phyloP scores from a whole-genome alignment of 1,284 basidiomycete genomes.

The Apiotrichum laibachii region DNA sequence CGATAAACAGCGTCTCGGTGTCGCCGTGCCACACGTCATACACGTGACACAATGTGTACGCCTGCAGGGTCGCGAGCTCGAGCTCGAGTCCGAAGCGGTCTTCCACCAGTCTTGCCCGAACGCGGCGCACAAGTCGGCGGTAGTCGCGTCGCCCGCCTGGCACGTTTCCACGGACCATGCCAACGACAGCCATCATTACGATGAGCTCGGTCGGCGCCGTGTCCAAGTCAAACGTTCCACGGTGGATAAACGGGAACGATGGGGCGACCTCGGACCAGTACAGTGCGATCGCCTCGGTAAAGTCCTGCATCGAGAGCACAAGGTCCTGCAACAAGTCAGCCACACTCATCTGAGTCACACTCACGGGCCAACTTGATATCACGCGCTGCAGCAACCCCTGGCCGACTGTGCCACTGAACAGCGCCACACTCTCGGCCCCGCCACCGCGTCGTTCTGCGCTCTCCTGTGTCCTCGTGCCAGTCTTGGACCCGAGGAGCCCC shows the following conservation, averaged over 20 bases:
- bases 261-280: slow-evolving; percentile 41
- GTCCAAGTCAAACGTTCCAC: slow-evolving; percentile 36
- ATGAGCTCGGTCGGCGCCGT: slow-evolving; percentile 33
- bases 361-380: slow-evolving; percentile 24
- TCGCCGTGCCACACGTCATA: slow-evolving; percentile 43
- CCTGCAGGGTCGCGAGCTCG: slow-evolving; percentile 37
- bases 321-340: slow-evolving; percentile 17
- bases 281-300: slow-evolving; percentile 25
- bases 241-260: slow-evolving; percentile 44
- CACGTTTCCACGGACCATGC: slow-evolving; percentile 18
- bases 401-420: slow-evolving; percentile 2
- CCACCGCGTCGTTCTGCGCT: slow-evolving; percentile 12
- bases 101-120: slow-evolving; percentile 36
- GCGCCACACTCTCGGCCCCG: neutral
- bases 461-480: slow-evolving; percentile 23
- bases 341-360: slow-evolving; percentile 4
- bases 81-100: slow-evolving; percentile 37
- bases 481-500: slow-evolving; percentile 6
- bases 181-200: slow-evolving; percentile 40
- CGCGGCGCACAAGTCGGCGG: slow-evolving; percentile 21
- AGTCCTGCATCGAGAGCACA: slow-evolving; percentile 23
- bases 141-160: slow-evolving; percentile 5
- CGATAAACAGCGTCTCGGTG: slow-evolving; percentile 36
- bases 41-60: slow-evolving; percentile 40
- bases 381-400: slow-evolving; percentile 20